Conservation (phyloP, 2,329 filamentous ascomycete genomes). For the Penicillium sp. region DNA sequence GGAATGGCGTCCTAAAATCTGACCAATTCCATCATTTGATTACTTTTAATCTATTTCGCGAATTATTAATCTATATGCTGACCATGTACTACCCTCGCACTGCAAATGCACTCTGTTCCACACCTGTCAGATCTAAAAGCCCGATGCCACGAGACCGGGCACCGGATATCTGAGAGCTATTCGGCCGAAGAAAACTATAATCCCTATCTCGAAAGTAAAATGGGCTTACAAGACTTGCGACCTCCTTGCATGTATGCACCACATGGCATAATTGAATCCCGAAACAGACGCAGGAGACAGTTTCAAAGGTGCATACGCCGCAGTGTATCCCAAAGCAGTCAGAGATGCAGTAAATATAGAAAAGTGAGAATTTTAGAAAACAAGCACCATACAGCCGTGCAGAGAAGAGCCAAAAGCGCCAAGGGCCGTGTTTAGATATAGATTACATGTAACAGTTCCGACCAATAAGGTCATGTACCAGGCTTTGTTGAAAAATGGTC, state of each 20-base stretch:
- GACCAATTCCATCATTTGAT: neutral
- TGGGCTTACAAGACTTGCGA: neutral
- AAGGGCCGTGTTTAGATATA: neutral
- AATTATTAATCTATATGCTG: neutral
- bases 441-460: neutral
- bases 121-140: neutral
- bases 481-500: neutral
- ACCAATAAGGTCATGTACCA: too few species aligned
- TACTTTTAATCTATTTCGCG: too few species aligned
- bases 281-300: constrained; percentile 5
- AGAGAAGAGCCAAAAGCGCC: neutral
- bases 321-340: neutral
- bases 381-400: neutral
- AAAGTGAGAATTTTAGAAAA: neutral
- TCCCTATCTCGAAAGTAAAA: neutral
- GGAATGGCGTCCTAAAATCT: neutral
- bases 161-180: too few species aligned
- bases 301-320: neutral
- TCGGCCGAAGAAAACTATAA: neutral
- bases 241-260: constrained; percentile 1
- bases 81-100: neutral
- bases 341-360: neutral
- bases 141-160: neutral
- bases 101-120: neutral
- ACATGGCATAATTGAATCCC: constrained; percentile 1